These are phyloP conservation scores for Penicillium sp. DNA, from an alignment of 2,329 filamentous ascomycete species.

Conservation along the genomic window DNA sequence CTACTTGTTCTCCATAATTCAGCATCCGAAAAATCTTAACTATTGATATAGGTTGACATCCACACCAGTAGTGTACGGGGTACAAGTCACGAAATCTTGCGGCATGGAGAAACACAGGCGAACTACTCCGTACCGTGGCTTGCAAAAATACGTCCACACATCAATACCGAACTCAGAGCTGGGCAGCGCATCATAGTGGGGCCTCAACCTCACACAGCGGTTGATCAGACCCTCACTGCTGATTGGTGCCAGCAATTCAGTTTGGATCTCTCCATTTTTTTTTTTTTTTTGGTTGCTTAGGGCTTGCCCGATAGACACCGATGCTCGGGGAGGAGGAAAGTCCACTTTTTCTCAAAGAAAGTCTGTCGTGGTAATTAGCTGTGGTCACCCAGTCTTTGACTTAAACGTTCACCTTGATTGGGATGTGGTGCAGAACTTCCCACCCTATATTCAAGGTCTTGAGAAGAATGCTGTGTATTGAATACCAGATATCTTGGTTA, in stretches of 20 bases:
- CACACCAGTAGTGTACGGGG: neutral
- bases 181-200: conserved; percentile 10
- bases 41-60: neutral
- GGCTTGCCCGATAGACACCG: conserved; percentile 7
- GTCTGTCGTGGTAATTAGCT: neutral
- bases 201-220: conserved; percentile 19
- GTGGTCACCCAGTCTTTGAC: neutral
- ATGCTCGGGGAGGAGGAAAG: conserved; percentile 3
- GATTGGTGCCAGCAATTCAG: conserved; percentile 13
- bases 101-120: neutral
- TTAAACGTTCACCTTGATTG: neutral
- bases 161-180: conserved; percentile 1
- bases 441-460: neutral
- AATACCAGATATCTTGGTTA: neutral
- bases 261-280: conserved; percentile 19
- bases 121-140: neutral
- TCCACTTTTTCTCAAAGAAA: neutral
- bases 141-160: neutral
- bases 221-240: conserved; percentile 11
- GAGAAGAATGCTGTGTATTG: neutral
- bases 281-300: conserved; percentile 11
- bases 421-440: neutral
- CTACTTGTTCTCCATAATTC: neutral
- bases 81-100: neutral
- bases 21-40: neutral